phyloP scores from a whole-genome alignment of 1,139 yeast genomes.

The Casaregolazyma suthepensis region DNA sequence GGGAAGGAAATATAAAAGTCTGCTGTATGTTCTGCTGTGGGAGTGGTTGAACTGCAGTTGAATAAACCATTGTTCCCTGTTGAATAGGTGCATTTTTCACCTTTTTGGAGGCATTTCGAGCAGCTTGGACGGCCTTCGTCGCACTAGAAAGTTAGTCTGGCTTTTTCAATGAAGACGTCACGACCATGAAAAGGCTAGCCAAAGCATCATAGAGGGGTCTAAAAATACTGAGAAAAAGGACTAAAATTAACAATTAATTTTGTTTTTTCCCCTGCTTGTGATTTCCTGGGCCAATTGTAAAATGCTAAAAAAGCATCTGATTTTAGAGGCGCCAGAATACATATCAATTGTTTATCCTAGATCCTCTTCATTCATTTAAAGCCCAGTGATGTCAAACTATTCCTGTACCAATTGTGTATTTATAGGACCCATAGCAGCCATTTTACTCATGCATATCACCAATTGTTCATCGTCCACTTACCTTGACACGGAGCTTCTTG shows the following conservation, averaged over 20 bases:
- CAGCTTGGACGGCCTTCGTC: conserved; percentile 71
- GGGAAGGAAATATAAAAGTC: neutral
- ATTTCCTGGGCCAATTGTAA: neutral
- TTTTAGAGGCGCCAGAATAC: neutral
- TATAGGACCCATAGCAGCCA: neutral
- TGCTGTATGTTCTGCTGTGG: neutral
- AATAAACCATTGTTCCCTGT: neutral
- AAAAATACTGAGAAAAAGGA: neutral
- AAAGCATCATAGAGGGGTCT: neutral
- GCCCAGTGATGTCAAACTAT: neutral
- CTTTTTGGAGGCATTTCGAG: conserved; percentile 45
- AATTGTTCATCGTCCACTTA: conserved; percentile 9
- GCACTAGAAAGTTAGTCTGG: conserved; percentile 35
- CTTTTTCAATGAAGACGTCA: neutral
- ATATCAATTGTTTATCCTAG: neutral
- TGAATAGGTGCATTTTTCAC: conserved; percentile 20
- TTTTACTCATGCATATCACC: neutral
- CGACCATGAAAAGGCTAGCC: neutral
- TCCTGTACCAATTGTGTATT: neutral
- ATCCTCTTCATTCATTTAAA: neutral
- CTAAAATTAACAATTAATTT: neutral
- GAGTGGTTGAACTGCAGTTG: neutral
- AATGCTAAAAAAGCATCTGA: neutral
- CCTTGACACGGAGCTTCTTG: conserved; percentile 67
- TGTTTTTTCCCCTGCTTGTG: neutral